Evolutionary conservation across 1,284 basidiomycete species (phyloP).

Genomic region (Marasmius oreades): DNA sequence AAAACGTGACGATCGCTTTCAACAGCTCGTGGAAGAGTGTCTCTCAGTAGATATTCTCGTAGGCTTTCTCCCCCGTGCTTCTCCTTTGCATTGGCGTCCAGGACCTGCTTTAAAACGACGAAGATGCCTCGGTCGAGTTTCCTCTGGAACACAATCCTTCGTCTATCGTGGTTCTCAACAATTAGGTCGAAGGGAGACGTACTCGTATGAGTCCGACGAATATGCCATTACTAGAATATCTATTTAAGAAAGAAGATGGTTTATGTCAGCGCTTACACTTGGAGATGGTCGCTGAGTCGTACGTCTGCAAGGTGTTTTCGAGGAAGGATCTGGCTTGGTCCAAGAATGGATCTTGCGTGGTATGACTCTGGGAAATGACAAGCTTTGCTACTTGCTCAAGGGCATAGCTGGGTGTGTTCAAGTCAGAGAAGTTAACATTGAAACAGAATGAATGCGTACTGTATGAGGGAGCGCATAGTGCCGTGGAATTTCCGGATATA

Average conservation of each 20-base stretch:
- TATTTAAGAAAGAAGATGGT: conserved; percentile 17
- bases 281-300: conserved; percentile 16
- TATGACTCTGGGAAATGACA: conserved; percentile 41
- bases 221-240: conserved; percentile 53
- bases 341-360: conserved; percentile 55
- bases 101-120: conserved; percentile 45
- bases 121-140: conserved; percentile 49
- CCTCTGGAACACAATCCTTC: conserved; percentile 15
- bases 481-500: conserved; percentile 58
- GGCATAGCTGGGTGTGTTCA: conserved; percentile 31
- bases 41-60: conserved; percentile 52
- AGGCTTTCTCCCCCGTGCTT: conserved; percentile 31
- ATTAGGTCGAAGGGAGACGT: conserved; percentile 12
- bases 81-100: conserved; percentile 35
- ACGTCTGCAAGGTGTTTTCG: conserved; percentile 49
- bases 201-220: conserved; percentile 58
- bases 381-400: conserved; percentile 48
- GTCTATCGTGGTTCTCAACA: not conserved
- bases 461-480: conserved; percentile 49
- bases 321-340: conserved; percentile 54
- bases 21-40: conserved; percentile 43
- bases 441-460: conserved; percentile 34
- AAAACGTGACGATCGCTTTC: conserved; percentile 48
- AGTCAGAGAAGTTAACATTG: not conserved
- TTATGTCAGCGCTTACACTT: conserved; percentile 3